phyloP scores from a whole-genome alignment of 176 grass and related monocot genomes.

The Stipa capillata region DNA sequence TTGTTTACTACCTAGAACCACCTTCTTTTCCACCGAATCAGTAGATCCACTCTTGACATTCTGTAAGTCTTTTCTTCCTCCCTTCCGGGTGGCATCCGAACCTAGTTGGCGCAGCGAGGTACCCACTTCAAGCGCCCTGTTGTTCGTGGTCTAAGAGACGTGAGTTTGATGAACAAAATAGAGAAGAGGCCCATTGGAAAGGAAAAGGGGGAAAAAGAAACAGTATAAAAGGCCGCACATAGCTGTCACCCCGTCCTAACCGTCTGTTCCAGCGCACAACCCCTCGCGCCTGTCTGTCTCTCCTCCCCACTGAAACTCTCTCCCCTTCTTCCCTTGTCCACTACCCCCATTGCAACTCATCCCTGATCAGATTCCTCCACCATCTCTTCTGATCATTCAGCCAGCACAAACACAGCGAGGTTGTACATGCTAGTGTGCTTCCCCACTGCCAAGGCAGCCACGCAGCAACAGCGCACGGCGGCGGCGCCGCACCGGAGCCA shows the following conservation, averaged over 20 bases:
- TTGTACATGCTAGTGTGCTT: background rate
- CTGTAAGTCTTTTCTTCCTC: too few species aligned
- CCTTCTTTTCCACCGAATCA: too few species aligned
- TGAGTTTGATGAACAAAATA: background rate
- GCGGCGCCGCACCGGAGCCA: background rate
- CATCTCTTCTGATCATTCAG: conserved; percentile 24
- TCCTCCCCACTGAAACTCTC: background rate
- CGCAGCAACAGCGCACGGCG: background rate
- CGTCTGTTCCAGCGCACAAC: conserved; percentile 43
- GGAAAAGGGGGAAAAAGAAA: background rate
- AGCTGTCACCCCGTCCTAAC: conserved; percentile 38
- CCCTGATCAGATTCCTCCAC: conserved; percentile 19
- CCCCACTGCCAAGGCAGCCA: background rate
- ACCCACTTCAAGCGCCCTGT: background rate
- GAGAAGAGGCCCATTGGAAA: background rate
- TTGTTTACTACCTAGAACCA: too few species aligned
- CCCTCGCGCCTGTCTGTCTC: conserved; percentile 11
- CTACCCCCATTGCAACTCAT: background rate
- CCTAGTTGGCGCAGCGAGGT: too few species aligned
- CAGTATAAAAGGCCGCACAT: background rate
- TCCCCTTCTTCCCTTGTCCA: background rate
- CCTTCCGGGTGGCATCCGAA: too few species aligned
- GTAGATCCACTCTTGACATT: too few species aligned
- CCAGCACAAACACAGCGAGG: conserved; percentile 16
- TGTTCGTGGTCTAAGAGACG: too few species aligned